A percentile compares a stretch with the other conserved stretches of the same genome.
Evolutionary conservation across 129 eudicot genomes (phyloP).

Genomic region (Pulicaria dysenterica): DNA sequence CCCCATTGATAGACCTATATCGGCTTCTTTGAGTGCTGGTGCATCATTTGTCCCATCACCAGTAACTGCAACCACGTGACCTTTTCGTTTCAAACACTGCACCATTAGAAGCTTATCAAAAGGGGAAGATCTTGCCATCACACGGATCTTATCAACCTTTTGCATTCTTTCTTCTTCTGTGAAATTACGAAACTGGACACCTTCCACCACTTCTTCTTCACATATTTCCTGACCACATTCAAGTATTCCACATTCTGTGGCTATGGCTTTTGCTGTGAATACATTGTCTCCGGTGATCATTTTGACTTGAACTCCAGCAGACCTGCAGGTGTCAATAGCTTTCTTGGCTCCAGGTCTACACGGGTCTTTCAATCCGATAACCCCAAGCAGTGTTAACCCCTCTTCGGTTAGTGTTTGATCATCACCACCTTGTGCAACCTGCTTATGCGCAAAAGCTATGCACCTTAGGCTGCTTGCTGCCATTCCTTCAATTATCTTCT

Average conservation of each 20-base stretch:
- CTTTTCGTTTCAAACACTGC: constrained; percentile 70
- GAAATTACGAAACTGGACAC: constrained; percentile 65
- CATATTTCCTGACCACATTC: constrained; percentile 32
- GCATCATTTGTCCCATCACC: constrained; percentile 98
- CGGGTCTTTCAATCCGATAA: constrained; percentile 85
- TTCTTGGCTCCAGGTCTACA: constrained; percentile 71
- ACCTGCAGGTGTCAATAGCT: constrained; percentile 67
- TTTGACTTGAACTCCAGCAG: constrained; percentile 72
- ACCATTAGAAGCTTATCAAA: constrained; percentile 88
- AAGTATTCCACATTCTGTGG: constrained; percentile 88
- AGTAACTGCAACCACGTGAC: constrained; percentile 87
- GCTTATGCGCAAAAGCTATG: constrained; percentile 79
- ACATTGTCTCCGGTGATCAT: constrained; percentile 96
- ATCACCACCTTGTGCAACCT: constrained; percentile 28
- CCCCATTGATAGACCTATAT: constrained; percentile 92
- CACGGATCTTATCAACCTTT: constrained; percentile 58
- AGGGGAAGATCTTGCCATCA: constrained; percentile 94
- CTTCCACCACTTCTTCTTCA: constrained; percentile 73
- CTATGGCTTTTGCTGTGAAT: constrained; percentile 93
- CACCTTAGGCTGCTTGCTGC: constrained; percentile 90
- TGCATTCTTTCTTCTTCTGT: constrained; percentile 58
- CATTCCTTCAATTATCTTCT: constrained; percentile 77
- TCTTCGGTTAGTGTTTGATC: constrained; percentile 42
- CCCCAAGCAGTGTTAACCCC: constrained; percentile 62
- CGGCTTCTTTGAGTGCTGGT: constrained; percentile 89